phyloP scores from a whole-genome alignment of 2,329 filamentous ascomycete species.

The Waltergamsia citrina region DNA sequence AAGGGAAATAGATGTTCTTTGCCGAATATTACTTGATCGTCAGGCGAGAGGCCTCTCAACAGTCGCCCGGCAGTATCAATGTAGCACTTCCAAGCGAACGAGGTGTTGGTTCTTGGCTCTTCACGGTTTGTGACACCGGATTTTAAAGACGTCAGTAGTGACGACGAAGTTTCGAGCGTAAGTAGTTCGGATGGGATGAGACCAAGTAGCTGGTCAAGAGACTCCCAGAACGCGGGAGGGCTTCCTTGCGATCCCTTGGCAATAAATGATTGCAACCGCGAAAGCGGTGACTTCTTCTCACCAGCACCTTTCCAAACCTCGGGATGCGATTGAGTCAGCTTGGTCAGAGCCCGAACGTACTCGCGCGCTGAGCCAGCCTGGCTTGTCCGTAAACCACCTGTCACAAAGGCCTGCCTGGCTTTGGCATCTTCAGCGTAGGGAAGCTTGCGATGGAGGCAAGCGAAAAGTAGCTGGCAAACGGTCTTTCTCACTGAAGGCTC shows the following conservation, averaged over 20 bases:
- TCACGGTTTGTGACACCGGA: slow-evolving; percentile 64
- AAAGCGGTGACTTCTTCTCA: slow-evolving; percentile 43
- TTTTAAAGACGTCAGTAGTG: slow-evolving; percentile 58
- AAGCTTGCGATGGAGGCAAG: slow-evolving; percentile 36
- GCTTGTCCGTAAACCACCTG: slow-evolving; percentile 60
- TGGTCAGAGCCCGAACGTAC: slow-evolving; percentile 56
- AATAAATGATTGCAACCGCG: slow-evolving; percentile 60
- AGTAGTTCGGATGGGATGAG: slow-evolving; percentile 41
- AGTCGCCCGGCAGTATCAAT: slow-evolving; percentile 52
- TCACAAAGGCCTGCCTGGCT: slow-evolving; percentile 53
- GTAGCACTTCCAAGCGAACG: slow-evolving; percentile 68
- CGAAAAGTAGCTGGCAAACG: slow-evolving; percentile 39
- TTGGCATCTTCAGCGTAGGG: slow-evolving; percentile 38
- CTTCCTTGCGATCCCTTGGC: slow-evolving; percentile 80
- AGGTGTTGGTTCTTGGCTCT: slow-evolving; percentile 60
- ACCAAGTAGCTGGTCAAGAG: slow-evolving; percentile 53
- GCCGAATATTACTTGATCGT: slow-evolving; percentile 35
- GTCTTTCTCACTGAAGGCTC: slow-evolving; percentile 42
- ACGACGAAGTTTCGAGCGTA: slow-evolving; percentile 40
- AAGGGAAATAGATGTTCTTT: slow-evolving; percentile 43
- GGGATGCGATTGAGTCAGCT: slow-evolving; percentile 55
- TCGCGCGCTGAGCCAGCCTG: slow-evolving; percentile 69
- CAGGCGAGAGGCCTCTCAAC: slow-evolving; percentile 30
- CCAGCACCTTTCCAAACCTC: slow-evolving; percentile 60
- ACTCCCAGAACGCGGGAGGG: slow-evolving; percentile 62